Conservation (phyloP, 306 rosid species). For the Medicago arabica region DNA sequence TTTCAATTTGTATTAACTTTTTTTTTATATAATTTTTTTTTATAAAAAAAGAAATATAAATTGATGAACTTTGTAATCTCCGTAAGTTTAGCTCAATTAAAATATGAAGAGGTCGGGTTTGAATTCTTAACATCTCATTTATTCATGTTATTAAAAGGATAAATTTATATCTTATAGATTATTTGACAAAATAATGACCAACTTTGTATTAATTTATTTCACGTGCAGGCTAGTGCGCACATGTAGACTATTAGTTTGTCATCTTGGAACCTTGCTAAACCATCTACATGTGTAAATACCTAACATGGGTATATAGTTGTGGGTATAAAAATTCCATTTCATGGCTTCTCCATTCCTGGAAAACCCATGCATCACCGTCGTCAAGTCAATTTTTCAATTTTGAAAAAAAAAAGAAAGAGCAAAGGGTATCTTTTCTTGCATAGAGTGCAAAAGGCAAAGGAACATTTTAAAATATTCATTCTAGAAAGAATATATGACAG, state of each 20-base stretch:
- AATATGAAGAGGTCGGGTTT: too few species aligned
- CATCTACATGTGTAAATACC: background rate
- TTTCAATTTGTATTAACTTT: background rate
- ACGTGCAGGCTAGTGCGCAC: conserved; percentile 33
- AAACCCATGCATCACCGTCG: conserved; percentile 18
- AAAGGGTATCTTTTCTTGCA: conserved; percentile 28
- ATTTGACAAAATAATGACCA: too few species aligned
- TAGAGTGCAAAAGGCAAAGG: conserved; percentile 2
- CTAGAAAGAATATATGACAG: conserved; percentile 15
- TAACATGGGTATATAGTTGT: conserved; percentile 27
- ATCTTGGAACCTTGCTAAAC: conserved; percentile 13
- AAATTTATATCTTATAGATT: too few species aligned
- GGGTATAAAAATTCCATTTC: conserved; percentile 1
- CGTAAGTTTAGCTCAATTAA: too few species aligned
- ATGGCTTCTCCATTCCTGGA: conserved; percentile 33
- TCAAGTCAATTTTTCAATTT: conserved; percentile 19
- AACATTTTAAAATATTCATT: conserved; percentile 10
- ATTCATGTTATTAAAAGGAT: too few species aligned
- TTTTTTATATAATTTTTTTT: background rate
- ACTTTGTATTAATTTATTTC: conserved; percentile 28
- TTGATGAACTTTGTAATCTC: background rate
- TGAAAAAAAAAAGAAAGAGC: background rate
- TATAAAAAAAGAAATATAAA: background rate
- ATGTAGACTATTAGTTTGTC: conserved; percentile 19
- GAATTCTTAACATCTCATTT: too few species aligned